Evolutionary conservation across 768 basidiomycete genomes (phyloP), one percentile per base, ranked within the genome.

Genomic region (Butyriboletus loyo): DNA sequence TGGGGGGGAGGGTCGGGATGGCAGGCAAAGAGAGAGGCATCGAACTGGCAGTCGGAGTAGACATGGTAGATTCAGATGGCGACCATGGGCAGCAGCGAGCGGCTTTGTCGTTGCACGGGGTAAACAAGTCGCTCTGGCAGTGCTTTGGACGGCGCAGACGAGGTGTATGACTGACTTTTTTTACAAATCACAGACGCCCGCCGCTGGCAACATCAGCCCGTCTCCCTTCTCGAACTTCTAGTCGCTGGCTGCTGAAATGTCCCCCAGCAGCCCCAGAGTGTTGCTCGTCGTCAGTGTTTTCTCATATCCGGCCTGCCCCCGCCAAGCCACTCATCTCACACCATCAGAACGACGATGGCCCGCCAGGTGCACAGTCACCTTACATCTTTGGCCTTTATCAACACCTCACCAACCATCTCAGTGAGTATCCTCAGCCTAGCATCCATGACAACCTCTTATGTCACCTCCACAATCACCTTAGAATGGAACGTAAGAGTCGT

Each of bases 401-500:
- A 22, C 74, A 82, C 58, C 73, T 93, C 44, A 82, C 77, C 7
- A 66, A 74, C 47, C 68, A 76, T 50, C 76, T 89, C 30, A 84
- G 89, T 89, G 62, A 55, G 73, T 28, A 25, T 56, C 32, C 38
- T 27, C 25, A 35, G 25, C 21, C 14, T 30, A 25, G 30, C 49
- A 15, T 52, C 40, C 61, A 46, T 44, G 49, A 44, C 36, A 24
- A 42, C 54, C 39, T 31, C 48, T 60, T 39, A 56, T 52, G 25
- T 53, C 49, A 44, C 31, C 14, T 14, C 41, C 34, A 24, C 50
- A n/a, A 34, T 25, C 40, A 21, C 36, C 45, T 25, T 55, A 87
- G 89, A 85, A 14, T 90, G 86, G 85, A 75, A 87, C 60, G 87
- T 92, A 35, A 86, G 82, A 63, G 90, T 91, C 15, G 86, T 91